A percentile compares a stretch with the other conserved stretches of the same genome.
Evolutionary conservation across 352 stramenopile genomes (phyloP).

Genomic region (Phytopythium kandeliae): DNA sequence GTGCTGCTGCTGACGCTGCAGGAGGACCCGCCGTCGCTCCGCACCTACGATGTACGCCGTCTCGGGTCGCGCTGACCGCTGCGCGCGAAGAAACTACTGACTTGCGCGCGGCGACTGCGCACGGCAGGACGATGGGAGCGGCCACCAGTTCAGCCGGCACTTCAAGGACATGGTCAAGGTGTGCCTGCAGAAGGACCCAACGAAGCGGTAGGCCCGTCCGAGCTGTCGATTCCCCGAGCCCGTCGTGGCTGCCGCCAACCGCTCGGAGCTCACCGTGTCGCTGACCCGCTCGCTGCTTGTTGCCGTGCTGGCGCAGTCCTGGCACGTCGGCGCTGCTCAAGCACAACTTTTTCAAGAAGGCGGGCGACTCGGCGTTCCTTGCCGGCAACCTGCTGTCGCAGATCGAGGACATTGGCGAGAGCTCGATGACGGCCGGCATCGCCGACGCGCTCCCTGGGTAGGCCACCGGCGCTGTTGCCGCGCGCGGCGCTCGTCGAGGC

Average conservation of each 20-base stretch:
- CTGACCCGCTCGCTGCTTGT: no score
- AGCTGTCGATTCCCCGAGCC: no score
- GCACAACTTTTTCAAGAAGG: conserved; percentile 89
- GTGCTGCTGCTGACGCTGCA: conserved; percentile 96
- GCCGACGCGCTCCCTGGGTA: conserved; percentile 79
- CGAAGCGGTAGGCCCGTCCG: conserved; percentile 52
- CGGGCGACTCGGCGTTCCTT: conserved; percentile 60
- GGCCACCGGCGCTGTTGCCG: neutral
- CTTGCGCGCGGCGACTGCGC: no score
- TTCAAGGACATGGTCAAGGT: conserved; percentile 88
- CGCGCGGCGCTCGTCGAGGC: neutral
- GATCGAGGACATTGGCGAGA: conserved; percentile 87
- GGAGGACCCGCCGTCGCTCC: conserved; percentile 92
- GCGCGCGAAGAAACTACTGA: no score
- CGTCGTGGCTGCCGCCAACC: no score
- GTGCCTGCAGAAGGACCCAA: conserved; percentile 85
- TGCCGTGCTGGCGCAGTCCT: conserved; percentile 31
- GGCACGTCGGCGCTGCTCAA: conserved; percentile 79
- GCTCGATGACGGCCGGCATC: conserved; percentile 79
- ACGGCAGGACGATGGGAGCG: conserved; percentile 70
- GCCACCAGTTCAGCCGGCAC: conserved; percentile 77
- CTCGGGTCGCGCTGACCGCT: no score
- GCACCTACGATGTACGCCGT: conserved; percentile 79
- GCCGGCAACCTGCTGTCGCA: conserved; percentile 61
- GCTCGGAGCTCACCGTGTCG: neutral